A percentile compares a stretch with the other conserved stretches of the same genome.
Conservation (phyloP, 306 rosid genomes). For the Cajanus cajan region DNA sequence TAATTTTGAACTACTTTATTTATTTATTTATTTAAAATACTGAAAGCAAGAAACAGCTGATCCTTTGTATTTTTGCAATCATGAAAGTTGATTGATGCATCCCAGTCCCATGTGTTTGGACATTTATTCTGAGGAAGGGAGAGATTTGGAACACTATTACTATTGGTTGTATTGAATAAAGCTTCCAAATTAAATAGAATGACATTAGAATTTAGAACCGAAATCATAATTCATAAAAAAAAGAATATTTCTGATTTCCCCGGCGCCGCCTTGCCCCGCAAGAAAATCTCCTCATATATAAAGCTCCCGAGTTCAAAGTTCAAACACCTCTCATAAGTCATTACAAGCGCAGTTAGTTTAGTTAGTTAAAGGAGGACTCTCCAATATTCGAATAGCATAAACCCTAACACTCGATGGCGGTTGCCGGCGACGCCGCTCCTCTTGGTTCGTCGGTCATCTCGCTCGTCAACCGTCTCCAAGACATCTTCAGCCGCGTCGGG, state of each 20-base stretch:
- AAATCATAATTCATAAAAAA: not conserved
- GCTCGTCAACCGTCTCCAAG: slow-evolving; percentile 89
- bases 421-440: slow-evolving; percentile 40
- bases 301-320: not conserved
- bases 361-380: not conserved
- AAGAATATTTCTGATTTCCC: not conserved
- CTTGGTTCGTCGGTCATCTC: slow-evolving; percentile 81
- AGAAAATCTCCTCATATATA: not conserved
- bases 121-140: too few relatives aligned
- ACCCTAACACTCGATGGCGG: slow-evolving; percentile 53
- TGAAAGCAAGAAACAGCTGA: not conserved
- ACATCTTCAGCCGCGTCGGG: slow-evolving; percentile 84
- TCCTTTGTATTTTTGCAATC: not conserved
- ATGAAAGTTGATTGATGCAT: not conserved
- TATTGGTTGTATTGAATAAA: too few relatives aligned
- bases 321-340: not conserved
- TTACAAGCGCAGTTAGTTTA: not conserved
- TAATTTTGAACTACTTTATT: too few relatives aligned
- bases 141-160: not conserved
- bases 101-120: not conserved
- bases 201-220: too few relatives aligned
- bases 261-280: not conserved
- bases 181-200: too few relatives aligned
- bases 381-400: not conserved
- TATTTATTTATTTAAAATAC: not conserved